Percentiles rank a stretch among this genome's conserved stretches.
These are phyloP conservation scores for Pseudogymnoascus sp. DNA, from an alignment of 2,329 filamentous ascomycete species.

Conservation along the genomic window DNA sequence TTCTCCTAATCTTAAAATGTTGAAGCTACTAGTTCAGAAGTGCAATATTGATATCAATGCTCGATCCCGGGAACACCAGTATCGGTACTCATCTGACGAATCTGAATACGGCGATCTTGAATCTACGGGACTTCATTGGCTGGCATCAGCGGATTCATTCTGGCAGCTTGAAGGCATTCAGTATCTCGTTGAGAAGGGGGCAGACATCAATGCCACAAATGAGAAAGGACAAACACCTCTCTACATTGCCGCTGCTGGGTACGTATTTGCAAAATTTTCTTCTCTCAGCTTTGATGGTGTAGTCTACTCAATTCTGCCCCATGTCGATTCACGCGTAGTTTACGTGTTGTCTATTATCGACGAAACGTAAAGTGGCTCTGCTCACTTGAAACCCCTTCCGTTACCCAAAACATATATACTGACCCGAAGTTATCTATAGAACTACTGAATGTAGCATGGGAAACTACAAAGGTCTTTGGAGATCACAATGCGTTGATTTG, in stretches of 20 bases:
- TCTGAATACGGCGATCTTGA: slow-evolving; percentile 9
- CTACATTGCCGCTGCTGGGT: slow-evolving; percentile 13
- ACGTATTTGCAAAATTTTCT: slow-evolving; percentile 10
- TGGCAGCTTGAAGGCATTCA: slow-evolving; percentile 15
- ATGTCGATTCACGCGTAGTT: too few relatives aligned
- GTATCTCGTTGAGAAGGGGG: slow-evolving; percentile 14
- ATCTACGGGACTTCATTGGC: slow-evolving; percentile 14
- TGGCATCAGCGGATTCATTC: slow-evolving; percentile 12
- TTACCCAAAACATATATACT: too few relatives aligned
- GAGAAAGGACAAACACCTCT: slow-evolving; percentile 18
- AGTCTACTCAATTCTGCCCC: too few relatives aligned
- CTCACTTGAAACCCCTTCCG: too few relatives aligned
- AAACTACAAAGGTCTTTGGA: slow-evolving; percentile 7
- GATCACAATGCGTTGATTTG: slow-evolving; percentile 12
- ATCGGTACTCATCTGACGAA: slow-evolving; percentile 11
- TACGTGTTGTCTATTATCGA: too few relatives aligned
- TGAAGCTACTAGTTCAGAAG: slow-evolving; percentile 31
- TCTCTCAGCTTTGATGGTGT: background rate
- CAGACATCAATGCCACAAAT: slow-evolving; percentile 13
- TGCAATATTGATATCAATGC: slow-evolving; percentile 30
- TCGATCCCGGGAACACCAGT: slow-evolving; percentile 13
- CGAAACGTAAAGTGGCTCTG: too few relatives aligned
- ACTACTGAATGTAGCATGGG: too few relatives aligned
- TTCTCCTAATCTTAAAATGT: slow-evolving; percentile 31
- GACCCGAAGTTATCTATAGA: background rate